phyloP scores from a whole-genome alignment of 2,329 filamentous ascomycete species.

The Trichoderma sp. region DNA sequence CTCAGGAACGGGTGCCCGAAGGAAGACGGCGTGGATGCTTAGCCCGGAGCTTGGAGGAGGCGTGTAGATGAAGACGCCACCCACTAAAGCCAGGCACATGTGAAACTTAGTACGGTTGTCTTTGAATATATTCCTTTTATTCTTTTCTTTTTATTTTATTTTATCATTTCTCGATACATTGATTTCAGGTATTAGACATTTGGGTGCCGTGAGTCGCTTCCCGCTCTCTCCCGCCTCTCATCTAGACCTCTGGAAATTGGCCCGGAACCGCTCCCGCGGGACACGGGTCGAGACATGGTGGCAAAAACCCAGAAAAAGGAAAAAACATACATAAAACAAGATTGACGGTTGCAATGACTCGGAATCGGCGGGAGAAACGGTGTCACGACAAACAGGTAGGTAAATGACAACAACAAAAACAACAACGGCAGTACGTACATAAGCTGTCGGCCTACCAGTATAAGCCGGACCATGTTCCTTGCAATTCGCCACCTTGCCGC shows the following conservation, averaged over 20 bases:
- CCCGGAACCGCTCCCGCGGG: constrained; percentile 10
- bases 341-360: constrained; percentile 10
- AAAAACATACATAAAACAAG: not conserved
- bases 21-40: not conserved
- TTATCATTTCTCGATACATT: not conserved
- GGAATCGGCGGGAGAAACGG: constrained; percentile 9
- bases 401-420: not conserved
- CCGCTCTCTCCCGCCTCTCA: not conserved
- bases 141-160: not conserved
- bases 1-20: not conserved
- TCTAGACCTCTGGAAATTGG: not conserved
- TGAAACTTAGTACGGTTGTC: not conserved
- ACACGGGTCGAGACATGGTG: constrained; percentile 6
- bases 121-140: not conserved
- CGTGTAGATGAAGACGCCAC: not conserved
- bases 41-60: not conserved
- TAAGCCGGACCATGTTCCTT: not conserved
- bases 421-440: not conserved
- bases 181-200: not conserved
- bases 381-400: not conserved
- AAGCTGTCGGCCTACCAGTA: not conserved
- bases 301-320: not conserved
- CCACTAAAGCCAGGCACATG: not conserved
- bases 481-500: constrained; percentile 7
- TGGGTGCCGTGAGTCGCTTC: not conserved